phyloP scores from a whole-genome alignment of 2,329 filamentous ascomycete genomes.

The Tolypocladium pustulatum region DNA sequence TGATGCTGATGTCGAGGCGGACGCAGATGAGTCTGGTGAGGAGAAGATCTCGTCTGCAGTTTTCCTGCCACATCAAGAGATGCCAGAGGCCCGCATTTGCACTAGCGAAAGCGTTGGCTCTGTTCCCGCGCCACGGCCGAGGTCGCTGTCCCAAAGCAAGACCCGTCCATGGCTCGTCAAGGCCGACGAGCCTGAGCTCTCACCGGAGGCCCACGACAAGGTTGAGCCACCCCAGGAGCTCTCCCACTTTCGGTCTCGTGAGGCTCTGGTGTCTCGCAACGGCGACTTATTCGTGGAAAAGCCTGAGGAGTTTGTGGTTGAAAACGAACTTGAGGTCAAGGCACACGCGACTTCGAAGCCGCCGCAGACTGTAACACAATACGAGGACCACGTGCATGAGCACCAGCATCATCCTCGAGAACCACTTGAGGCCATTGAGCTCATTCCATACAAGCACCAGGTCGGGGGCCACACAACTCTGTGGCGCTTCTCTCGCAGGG shows the following conservation, averaged over 20 bases:
- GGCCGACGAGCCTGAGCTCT: constrained; percentile 34
- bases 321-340: constrained; percentile 31
- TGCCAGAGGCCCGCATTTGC: constrained; percentile 23
- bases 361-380: constrained; percentile 27
- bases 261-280: constrained; percentile 15
- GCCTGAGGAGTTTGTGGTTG: constrained; percentile 28
- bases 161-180: constrained; percentile 46
- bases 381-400: constrained; percentile 40
- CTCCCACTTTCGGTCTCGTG: constrained; percentile 16
- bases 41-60: constrained; percentile 82
- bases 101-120: constrained; percentile 19
- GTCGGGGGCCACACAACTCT: constrained; percentile 94
- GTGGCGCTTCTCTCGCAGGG: constrained; percentile 88
- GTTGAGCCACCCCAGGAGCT: constrained; percentile 13
- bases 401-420: constrained; percentile 39
- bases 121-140: constrained; percentile 37
- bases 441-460: constrained; percentile 95
- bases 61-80: constrained; percentile 66
- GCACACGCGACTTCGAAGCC: constrained; percentile 15
- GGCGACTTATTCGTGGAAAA: constrained; percentile 21
- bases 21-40: constrained; percentile 53
- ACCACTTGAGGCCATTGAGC: constrained; percentile 81
- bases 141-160: constrained; percentile 28
- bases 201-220: constrained; percentile 11
- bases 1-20: constrained; percentile 24